phyloP scores from a whole-genome alignment of 495 filamentous ascomycete species.

The Beverwykella pulmonaria region DNA sequence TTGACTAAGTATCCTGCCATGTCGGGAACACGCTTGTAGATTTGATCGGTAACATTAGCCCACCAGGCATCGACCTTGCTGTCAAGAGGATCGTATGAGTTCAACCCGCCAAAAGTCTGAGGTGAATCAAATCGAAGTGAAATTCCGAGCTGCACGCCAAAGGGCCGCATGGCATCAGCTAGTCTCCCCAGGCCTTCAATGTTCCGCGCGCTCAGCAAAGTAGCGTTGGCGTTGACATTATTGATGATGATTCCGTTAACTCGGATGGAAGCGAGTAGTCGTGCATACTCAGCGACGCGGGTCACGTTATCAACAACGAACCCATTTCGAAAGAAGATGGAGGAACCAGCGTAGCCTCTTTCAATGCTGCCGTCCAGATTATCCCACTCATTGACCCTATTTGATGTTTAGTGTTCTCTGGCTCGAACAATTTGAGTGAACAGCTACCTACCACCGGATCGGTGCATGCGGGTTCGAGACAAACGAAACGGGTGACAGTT shows the following conservation, averaged over 20 bases:
- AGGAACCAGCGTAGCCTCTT: conserved; percentile 68
- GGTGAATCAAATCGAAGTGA: conserved; percentile 72
- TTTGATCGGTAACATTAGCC: conserved; percentile 57
- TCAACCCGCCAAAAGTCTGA: conserved; percentile 58
- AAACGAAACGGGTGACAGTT: conserved; percentile 57
- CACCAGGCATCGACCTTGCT: conserved; percentile 63
- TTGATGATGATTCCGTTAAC: conserved; percentile 70
- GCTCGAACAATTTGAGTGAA: background rate
- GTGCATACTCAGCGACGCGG: conserved; percentile 64
- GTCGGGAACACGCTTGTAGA: conserved; percentile 66
- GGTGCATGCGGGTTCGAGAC: conserved; percentile 61
- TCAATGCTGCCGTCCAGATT: conserved; percentile 70
- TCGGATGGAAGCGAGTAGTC: conserved; percentile 66
- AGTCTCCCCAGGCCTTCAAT: conserved; percentile 64
- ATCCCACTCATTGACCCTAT: background rate
- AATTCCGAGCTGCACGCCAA: conserved; percentile 66
- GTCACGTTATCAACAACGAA: conserved; percentile 59
- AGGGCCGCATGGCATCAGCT: conserved; percentile 67
- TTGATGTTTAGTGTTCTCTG: background rate
- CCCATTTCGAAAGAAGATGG: conserved; percentile 68
- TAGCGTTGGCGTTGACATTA: conserved; percentile 71
- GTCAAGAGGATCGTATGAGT: conserved; percentile 68
- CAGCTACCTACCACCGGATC: conserved; percentile 68
- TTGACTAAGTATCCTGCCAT: conserved; percentile 72
- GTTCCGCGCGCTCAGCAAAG: conserved; percentile 57